phyloP scores from a whole-genome alignment of 2,329 filamentous ascomycete species.

The Neonectria punicea region DNA sequence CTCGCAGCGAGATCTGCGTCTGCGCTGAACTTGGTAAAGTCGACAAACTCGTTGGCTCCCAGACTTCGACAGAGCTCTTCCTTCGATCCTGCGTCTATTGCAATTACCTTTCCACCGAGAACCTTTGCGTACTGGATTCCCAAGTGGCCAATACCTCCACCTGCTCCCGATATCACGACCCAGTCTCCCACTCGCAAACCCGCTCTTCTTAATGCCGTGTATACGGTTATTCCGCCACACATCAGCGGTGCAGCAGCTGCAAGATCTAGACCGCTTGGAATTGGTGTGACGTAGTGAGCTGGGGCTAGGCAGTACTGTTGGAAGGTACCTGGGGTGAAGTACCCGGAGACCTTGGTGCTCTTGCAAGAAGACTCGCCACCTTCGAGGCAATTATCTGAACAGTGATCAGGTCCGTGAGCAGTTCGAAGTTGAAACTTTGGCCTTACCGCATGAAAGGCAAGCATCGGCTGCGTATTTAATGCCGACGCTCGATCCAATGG shows the following conservation, averaged over 20 bases:
- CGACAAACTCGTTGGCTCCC: constrained; percentile 32
- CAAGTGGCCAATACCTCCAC: constrained; percentile 45
- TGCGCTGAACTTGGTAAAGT: constrained; percentile 5
- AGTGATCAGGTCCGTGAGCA: not conserved
- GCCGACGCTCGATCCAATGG: constrained; percentile 16
- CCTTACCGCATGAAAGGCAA: constrained; percentile 22
- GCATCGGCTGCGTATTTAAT: constrained; percentile 20
- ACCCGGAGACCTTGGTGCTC: constrained; percentile 18
- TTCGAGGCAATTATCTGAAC: constrained; percentile 16
- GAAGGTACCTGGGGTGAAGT: constrained; percentile 22
- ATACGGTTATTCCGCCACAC: constrained; percentile 24
- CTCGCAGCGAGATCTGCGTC: constrained; percentile 17
- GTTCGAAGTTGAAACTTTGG: not conserved
- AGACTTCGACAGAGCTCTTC: constrained; percentile 37
- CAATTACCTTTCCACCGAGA: constrained; percentile 43
- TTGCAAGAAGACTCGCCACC: constrained; percentile 24
- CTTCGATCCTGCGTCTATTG: constrained; percentile 41
- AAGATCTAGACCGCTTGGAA: constrained; percentile 15
- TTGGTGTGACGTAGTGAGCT: constrained; percentile 16
- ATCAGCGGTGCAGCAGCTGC: constrained; percentile 18
- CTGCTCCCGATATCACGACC: constrained; percentile 45
- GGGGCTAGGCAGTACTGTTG: constrained; percentile 21
- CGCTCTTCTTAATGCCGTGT: constrained; percentile 13
- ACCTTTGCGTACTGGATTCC: constrained; percentile 45
- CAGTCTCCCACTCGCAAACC: constrained; percentile 38